Evolutionary conservation across 2,329 filamentous ascomycete genomes (phyloP), one percentile per base, ranked within the genome.

Genomic region (Aspergillus phoenicis): DNA sequence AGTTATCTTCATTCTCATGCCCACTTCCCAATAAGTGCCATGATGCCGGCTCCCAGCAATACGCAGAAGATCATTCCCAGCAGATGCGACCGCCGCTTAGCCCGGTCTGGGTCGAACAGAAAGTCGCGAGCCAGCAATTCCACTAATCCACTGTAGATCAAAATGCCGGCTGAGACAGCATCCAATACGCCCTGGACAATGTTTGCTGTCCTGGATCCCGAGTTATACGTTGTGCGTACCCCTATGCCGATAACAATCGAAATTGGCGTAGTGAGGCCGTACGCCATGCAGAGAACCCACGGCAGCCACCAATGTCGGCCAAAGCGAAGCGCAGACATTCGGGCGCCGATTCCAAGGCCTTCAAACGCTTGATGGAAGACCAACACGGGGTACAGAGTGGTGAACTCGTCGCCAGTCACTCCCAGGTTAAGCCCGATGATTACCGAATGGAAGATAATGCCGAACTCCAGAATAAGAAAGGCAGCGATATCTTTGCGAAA

Each of bases 351-450:
- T 71, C 85, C 85, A 0, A 88, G 80, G 47, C 86, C 85, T 66
- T 88, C 86, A 60, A 88, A 88, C 11, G 83, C 81, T 67, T 88
- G 86, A 65, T 88, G 85, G 74, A 88, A 87, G 58, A 87, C 81
- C 2, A 88, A 77, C 43, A 87, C 85, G 3, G 83, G 81, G 70
- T 86, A 86, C 2, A 88, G 77, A 0, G 83, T 82, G 28, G 75
- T 72, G 73, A 88, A 87, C 48, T 87, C 85, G 0, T 80, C 73
- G 24, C 84, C 82, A 0, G 82, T 80, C 17, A 86, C 84, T 8
- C 83, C 86, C 8, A 88, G 76, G 55, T 85, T 87, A 57, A 88
- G 78, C 2, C 86, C 86, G 62, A 88, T 87, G 70, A 88, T 85
- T 49, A 87, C 82, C 3, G 82, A 85, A 74, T 88, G 86, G 74